Evolutionary conservation across 305 asterid species (phyloP), one percentile per base, ranked within the genome.

Genomic region (Euphrasia arctica): DNA sequence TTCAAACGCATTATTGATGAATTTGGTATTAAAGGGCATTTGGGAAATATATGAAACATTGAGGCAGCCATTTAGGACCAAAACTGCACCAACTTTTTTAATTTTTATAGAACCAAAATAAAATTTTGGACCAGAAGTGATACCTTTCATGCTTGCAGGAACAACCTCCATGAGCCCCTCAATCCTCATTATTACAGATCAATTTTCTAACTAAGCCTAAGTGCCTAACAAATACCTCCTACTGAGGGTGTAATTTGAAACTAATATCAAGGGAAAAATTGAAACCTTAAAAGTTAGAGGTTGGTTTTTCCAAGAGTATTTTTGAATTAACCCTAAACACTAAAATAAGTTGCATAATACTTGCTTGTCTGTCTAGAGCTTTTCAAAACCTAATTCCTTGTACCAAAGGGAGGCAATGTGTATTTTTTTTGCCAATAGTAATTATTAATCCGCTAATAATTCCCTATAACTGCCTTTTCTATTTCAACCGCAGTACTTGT

Each of bases 401-500:
- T 29, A 51, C 27, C 28, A 51, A 51, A 51, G 25, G 13, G 54
- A n/a, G 55, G 25, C 55, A 49, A 49, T 5, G 32, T 42, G 28
- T 14, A 9, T 47, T 5, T 22, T 39, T 55, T 72, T 18, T 7
- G 34, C 32, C 28, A 36, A 39, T 29, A 50, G 28, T 41, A 27
- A 49, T 55, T 67, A 31, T 13, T 63, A 29, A 15, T 54, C 12
- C 0, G 34, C 7, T 29, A 15, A 61, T 54, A 34, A 6, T 36
- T 36, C 42, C 34, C 63, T 63, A 63, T 31, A 63, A 62, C 64
- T 50, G 32, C 43, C 64, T 54, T 3, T 28, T 54, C 2, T 60
- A 28, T 74, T 72, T 55, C 54, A 58, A 77, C 66, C 69, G 74
- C 80, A 90, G 99, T 27, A 88, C 99, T 59, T 93, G 97, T 74